A percentile compares a stretch with the other conserved stretches of the same genome.
Conservation (phyloP, 148 eudicot genomes). For the Chenopodium suecicum region DNA sequence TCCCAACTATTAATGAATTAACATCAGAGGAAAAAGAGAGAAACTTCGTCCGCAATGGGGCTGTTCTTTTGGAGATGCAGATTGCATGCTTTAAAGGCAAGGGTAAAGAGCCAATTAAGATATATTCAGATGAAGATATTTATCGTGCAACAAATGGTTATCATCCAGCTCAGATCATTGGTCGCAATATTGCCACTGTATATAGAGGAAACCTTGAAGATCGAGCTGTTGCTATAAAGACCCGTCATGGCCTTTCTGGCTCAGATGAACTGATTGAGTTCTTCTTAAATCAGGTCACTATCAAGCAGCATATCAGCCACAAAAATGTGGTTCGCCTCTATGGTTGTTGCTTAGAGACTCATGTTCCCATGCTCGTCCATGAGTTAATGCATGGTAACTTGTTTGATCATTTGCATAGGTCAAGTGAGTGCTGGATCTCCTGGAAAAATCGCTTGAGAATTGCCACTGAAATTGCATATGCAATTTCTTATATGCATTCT, state of each 20-base stretch:
- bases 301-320: conserved; percentile 22
- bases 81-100: conserved; percentile 7
- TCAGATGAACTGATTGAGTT: conserved; percentile 2
- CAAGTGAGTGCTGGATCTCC: conserved; percentile 3
- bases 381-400: conserved; percentile 28
- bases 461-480: conserved; percentile 31
- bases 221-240: conserved; percentile 22
- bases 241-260: neutral
- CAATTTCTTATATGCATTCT: conserved; percentile 38
- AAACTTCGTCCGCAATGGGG: conserved; percentile 22
- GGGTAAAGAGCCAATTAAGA: conserved; percentile 12
- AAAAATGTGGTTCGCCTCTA: conserved; percentile 21
- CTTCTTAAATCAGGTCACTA: conserved; percentile 27
- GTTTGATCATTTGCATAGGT: conserved; percentile 15
- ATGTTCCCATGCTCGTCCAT: conserved; percentile 23
- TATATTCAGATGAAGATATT: conserved; percentile 19
- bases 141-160: conserved; percentile 22
- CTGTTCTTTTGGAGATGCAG: conserved; percentile 13
- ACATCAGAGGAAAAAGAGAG: neutral
- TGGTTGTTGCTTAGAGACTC: conserved; percentile 39
- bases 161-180: conserved; percentile 22
- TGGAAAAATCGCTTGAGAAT: conserved; percentile 28
- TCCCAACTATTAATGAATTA: neutral
- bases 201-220: conserved; percentile 29
- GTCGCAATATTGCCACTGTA: conserved; percentile 11